Evolutionary conservation across 192 early-diverging fungal species (phyloP), one percentile per base, ranked within the genome.

Genomic region (Cladochytrium replicatum): DNA sequence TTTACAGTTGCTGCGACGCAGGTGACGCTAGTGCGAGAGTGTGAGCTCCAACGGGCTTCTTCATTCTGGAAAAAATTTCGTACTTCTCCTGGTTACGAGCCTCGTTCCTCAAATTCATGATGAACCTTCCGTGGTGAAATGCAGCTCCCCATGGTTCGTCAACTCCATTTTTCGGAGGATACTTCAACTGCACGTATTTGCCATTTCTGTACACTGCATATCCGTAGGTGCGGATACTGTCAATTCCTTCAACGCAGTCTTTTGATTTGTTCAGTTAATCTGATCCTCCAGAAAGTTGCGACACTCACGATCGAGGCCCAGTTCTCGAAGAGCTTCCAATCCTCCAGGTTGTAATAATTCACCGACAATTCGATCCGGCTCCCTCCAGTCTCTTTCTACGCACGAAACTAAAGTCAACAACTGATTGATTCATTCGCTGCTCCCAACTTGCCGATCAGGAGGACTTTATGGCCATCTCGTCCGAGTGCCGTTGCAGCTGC

Each of bases 331-430:
- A 17, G 90, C 88, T 52, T 81, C 74, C 43, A 88, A 75, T 43
- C 95, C 95, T 6, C 91, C 85, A 11, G 95, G 95, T 64, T 99
- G 95, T 63, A 99, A 70, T 26, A 96, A 67, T 63, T 99, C 95
- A 25, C 95, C 95, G 19, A 99, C 95, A 52, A 99, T 96, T 34
- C 95, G 85, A 67, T 99, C 91, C 1, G 95, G 95, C 60, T 96
- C 88, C 50, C 41, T 72, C 77, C 91, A 79, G 61, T 89, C 92
- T 51, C 92, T 73, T 58, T 99, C 95, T 49, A 75, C 46, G 17
- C 50, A 17, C 21, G 3, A 2, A 21, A 11, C n/a, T n/a, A n/a
- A 11, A 21, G 9, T 15, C 23, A 6, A 39, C 17, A 47, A n/a
- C 15, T 29, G 44, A 6, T 38, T 39, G 32, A 44, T 11, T 19